Evolutionary conservation across 371 early-diverging fungal genomes (phyloP).

Genomic region (Nematocida sp.): DNA sequence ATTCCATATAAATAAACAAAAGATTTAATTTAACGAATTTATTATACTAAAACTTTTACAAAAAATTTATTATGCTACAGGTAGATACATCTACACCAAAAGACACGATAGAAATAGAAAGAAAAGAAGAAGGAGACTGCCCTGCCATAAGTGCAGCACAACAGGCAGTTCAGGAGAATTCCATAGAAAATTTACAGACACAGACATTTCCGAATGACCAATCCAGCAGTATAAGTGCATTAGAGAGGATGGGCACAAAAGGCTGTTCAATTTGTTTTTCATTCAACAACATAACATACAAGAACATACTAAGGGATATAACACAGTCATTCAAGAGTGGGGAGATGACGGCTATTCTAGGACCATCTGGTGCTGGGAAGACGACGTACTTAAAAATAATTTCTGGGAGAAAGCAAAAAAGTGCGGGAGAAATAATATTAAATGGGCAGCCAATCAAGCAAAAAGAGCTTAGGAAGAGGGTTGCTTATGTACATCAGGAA

Average conservation of each 20-base stretch:
- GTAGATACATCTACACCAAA: slow-evolving; percentile 16
- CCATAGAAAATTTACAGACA: background rate
- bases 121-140: background rate
- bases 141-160: background rate
- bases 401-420: slow-evolving; percentile 75
- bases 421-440: slow-evolving; percentile 76
- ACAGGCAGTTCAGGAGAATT: too few relatives aligned
- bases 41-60: slow-evolving; percentile 2
- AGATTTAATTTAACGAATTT: slow-evolving; percentile 15
- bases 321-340: slow-evolving; percentile 46
- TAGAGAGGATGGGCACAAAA: background rate
- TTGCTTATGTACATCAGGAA: slow-evolving; percentile 73
- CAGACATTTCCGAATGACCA: background rate
- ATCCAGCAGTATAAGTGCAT: background rate
- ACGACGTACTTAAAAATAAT: slow-evolving; percentile 80
- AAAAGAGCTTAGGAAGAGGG: slow-evolving; percentile 60
- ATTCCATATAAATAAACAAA: slow-evolving; percentile 25
- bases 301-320: slow-evolving; percentile 28
- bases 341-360: slow-evolving; percentile 72
- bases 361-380: slow-evolving; percentile 77
- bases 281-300: slow-evolving; percentile 44
- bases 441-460: slow-evolving; percentile 74
- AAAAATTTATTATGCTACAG: slow-evolving; percentile 33
- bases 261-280: slow-evolving; percentile 6
- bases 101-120: slow-evolving; percentile 6